Base-by-base conservation (phyloP, 192 early-diverging fungal genomes). In the Diversispora epigaea region DNA sequence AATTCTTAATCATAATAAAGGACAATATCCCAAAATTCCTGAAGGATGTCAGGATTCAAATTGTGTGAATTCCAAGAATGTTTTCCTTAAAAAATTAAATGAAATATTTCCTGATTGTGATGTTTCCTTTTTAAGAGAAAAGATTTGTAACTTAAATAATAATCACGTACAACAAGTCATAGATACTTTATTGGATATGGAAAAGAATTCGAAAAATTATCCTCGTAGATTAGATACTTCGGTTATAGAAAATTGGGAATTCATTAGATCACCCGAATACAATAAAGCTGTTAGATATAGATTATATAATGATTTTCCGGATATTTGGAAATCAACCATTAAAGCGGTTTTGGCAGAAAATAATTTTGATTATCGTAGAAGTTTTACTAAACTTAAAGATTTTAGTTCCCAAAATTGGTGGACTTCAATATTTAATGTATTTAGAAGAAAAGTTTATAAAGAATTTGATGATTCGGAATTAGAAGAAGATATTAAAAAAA, bases 271-370 rank as follows among this genome's bases (percentile, higher is more conserved):
- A 52, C 58, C n/a, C 3, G 32, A 39, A 17, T 71, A 71, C 40
- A 55, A 17, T 17, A 71, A 71, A 57, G 69, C 69, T n/a, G 69
- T 71, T 11, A 71, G 69, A 43, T 71, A 57, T 57, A 22, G 43
- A 21, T 57, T 71, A 71, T 71, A 71, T 56, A 71, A 71, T 45
- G 69, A 71, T 44, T 71, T 71, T 71, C 69, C 69, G n/a, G 55
- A 83, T 76, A 77, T 81, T 22, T 85, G 82, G 81, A 77, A 76
- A 50, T 85, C 84, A n/a, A 79, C 84, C 12, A 77, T 85, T 47
- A 55, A 77, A 66, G 84, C 84, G 6, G 79, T 85, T 11, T 65
- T 85, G 43, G 82, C 84, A 12, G 84, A 85, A 46, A 81, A 85
- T 56, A 77, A 80, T 66, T 77, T 71, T 71, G 82, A 83, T 46